Base-by-base conservation (phyloP, 495 filamentous ascomycete species). In the Chaetomium fimeti region DNA sequence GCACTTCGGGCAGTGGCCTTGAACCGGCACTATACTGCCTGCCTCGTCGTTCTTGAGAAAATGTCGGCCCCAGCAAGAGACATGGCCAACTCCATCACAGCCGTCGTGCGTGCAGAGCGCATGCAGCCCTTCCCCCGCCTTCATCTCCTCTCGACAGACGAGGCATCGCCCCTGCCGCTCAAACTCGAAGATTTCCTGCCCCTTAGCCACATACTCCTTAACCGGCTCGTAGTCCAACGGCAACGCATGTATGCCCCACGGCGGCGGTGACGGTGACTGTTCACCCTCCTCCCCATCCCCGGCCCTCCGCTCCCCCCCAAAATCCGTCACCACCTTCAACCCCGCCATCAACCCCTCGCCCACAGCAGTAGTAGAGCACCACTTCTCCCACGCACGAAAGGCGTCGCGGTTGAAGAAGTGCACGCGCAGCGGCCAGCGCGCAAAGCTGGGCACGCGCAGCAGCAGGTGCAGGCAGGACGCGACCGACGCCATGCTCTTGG, bases 331-430 rank as follows among this genome's bases (percentile, higher is more conserved):
- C 7, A 91, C 76, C 40, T 70, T 71, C 29, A 92, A 76, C 15
- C 77, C 78, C 28, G 69, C 60, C 16, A 85, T 78, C 20, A 91
- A 63, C 42, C 72, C 68, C 25, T 79, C 78, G 52, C 76, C 70
- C 9, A 77, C 79, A 18, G 80, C 79, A 3, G 82, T 79, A 18
- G 80, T 79, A 3, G 82, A 74, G 62, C 79, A 83, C 81, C 85
- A 88, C 43, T 74, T 75, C 43, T 82, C 71, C 94, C 94, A 98
- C 0, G 79, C 74, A 32, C 77, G 69, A 66, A 88, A 81, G 1
- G 89, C 88, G 61, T 96, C 89, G 1, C 79, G 75, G 11, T 77
- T 79, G 69, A 97, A 96, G 73, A 97, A 97, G 11, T 89, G 86
- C 20, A 97, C 69, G 18, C 83, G 82, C 36, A 98, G 78, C n/a